Base-by-base conservation (phyloP, 2,329 filamentous ascomycete species). In the Diaporthe sp. region DNA sequence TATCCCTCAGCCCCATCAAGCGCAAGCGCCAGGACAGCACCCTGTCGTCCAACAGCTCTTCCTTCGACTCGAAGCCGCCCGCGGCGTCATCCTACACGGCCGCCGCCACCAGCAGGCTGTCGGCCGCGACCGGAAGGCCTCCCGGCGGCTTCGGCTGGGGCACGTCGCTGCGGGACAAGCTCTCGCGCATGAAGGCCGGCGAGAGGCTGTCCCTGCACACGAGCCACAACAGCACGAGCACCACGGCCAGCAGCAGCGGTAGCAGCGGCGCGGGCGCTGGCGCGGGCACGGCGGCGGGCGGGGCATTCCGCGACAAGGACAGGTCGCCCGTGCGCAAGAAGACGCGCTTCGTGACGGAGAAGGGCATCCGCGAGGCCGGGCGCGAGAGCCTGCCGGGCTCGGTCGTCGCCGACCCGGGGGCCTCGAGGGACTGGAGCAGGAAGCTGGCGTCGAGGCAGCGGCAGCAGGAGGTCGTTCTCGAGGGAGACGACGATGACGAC, bases 301-400 rank as follows among this genome's bases (percentile, higher is more conserved):
- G 34, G n/a, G 71, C 71, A 8, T 70, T 72, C 17, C 58, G 71
- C 22, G 74, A 76, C 37, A 76, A 83, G 8, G 80, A 83, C 70
- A 82, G 76, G 78, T 88, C 81, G 81, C 90, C 90, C 0, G 88
- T 91, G 44, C 87, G 90, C 78, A 93, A 95, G 85, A 95, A 94
- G 87, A 95, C 94, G 71, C 88, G 94, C n/a, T 95, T 96, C 81
- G 89, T 95, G 55, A 95, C 94, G 37, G 91, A 92, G 57, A 94
- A 93, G 82, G 94, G 94, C 0, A 95, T 96, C 77, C 90, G 92
- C 73, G 93, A 95, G 83, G 94, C 94, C 5, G 94, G 94, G 1
- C 87, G 93, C 76, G 94, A 95, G 81, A 95, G 93, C 80, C 82
- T 95, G 15, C 76, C 76, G 8, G 73, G 73, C 13, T 67, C 71